These are phyloP conservation scores for Nicotiana sylvestris DNA, from an alignment of 257 asterid species.

Conservation along the genomic window DNA sequence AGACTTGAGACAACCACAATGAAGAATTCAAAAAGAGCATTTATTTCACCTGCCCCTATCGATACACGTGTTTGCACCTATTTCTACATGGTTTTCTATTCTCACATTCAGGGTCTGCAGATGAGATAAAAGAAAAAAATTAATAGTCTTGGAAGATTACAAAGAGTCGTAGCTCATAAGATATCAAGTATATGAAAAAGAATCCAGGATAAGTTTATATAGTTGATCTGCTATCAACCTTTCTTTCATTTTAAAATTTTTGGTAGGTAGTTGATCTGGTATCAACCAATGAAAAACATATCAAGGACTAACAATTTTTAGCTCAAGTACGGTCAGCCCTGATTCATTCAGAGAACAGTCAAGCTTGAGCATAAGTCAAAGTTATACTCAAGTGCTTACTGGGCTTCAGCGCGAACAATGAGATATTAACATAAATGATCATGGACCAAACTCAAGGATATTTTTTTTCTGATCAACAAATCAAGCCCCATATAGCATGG, in stretches of 20 bases:
- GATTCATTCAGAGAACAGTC: not conserved
- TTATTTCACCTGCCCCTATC: constrained; percentile 86
- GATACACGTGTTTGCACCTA: constrained; percentile 90
- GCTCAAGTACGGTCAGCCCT: not conserved
- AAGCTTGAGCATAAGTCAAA: not conserved
- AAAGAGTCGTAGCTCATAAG: not conserved
- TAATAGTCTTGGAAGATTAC: not conserved
- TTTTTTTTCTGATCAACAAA: not conserved
- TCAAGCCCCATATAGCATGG: not conserved
- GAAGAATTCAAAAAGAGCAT: constrained; percentile 5
- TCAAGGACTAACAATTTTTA: not conserved
- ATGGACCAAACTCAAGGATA: not conserved
- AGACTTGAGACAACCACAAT: not conserved
- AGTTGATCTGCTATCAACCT: not conserved
- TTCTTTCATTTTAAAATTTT: not conserved
- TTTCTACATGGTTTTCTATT: constrained; percentile 78
- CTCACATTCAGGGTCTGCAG: constrained; percentile 58
- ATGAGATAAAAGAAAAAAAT: not conserved
- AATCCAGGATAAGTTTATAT: not conserved
- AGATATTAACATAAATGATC: not conserved
- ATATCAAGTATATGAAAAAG: not conserved
- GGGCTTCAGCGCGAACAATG: not conserved
- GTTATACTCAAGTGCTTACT: not conserved
- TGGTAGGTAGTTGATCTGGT: not conserved
- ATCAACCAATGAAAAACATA: not conserved